These are phyloP conservation scores for Rhynchospora breviuscula DNA, from an alignment of 176 grass and related monocot genomes.

Conservation along the genomic window DNA sequence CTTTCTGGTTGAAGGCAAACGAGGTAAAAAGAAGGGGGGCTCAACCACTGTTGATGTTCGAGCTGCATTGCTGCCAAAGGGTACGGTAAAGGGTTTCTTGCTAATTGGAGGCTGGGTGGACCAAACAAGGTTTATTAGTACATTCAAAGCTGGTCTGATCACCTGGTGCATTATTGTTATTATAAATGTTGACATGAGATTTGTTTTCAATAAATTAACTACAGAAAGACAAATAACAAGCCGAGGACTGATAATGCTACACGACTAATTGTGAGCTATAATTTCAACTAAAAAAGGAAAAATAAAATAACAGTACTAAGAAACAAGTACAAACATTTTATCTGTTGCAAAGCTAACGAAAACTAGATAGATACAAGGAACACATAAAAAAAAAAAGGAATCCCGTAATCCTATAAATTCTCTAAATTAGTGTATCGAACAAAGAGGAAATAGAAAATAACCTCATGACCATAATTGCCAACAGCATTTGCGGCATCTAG, in stretches of 20 bases:
- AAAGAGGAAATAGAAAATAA: constrained; percentile 34
- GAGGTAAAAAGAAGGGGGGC: constrained; percentile 29
- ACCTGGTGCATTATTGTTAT: constrained; percentile 39
- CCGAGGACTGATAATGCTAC: neutral
- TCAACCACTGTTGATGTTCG: constrained; percentile 62
- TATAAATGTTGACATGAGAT: neutral
- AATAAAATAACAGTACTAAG: neutral
- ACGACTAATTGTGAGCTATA: neutral
- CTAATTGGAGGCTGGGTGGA: constrained; percentile 80
- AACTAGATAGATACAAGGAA: neutral
- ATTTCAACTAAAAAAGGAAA: neutral
- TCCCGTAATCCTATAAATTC: neutral
- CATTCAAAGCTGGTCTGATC: constrained; percentile 77
- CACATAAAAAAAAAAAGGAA: neutral
- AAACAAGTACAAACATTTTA: neutral
- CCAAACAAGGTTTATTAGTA: constrained; percentile 94
- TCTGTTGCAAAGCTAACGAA: neutral
- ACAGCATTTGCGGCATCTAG: constrained; percentile 72
- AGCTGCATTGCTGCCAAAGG: constrained; percentile 41
- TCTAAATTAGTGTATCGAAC: neutral
- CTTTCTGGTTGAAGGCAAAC: constrained; percentile 72
- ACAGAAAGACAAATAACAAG: neutral
- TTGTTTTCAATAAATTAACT: neutral
- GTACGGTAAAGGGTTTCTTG: constrained; percentile 47
- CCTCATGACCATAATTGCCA: constrained; percentile 87